Conservation (phyloP, 768 basidiomycete species). For the Lanmaoa rubissima region DNA sequence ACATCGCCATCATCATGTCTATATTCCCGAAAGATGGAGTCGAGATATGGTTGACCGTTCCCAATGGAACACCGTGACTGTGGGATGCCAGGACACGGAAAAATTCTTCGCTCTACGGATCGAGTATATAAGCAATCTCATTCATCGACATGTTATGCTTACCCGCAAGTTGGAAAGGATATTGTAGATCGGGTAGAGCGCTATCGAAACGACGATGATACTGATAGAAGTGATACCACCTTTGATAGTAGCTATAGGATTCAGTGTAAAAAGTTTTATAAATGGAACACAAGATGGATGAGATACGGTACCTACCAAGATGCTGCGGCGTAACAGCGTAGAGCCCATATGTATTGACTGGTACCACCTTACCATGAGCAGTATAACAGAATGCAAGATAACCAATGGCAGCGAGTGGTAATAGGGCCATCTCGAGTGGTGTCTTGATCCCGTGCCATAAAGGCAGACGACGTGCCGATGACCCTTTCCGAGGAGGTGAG, state of each 20-base stretch:
- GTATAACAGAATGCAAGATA: slow-evolving; percentile 31
- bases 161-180: slow-evolving; percentile 20
- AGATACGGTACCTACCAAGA: slow-evolving; percentile 12
- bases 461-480: not conserved
- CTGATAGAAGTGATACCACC: slow-evolving; percentile 28
- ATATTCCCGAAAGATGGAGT: slow-evolving; percentile 21
- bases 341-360: slow-evolving; percentile 26
- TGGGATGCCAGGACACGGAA: slow-evolving; percentile 21
- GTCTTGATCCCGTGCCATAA: slow-evolving; percentile 11
- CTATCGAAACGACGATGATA: slow-evolving; percentile 30
- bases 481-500: slow-evolving; percentile 1
- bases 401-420: slow-evolving; percentile 27
- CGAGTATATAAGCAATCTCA: not conserved
- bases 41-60: slow-evolving; percentile 23
- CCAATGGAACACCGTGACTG: slow-evolving; percentile 22
- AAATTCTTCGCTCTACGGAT: slow-evolving; percentile 28
- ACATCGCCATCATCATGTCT: slow-evolving; percentile 13
- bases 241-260: slow-evolving; percentile 25
- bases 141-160: not conserved
- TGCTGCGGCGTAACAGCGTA: slow-evolving; percentile 20
- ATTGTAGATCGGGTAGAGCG: slow-evolving; percentile 23
- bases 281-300: not conserved
- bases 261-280: not conserved
- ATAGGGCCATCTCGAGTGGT: slow-evolving; percentile 16
- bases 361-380: slow-evolving; percentile 22